Conservation (phyloP, 2,329 filamentous ascomycete species). For the Fusarium odoratissimum region DNA sequence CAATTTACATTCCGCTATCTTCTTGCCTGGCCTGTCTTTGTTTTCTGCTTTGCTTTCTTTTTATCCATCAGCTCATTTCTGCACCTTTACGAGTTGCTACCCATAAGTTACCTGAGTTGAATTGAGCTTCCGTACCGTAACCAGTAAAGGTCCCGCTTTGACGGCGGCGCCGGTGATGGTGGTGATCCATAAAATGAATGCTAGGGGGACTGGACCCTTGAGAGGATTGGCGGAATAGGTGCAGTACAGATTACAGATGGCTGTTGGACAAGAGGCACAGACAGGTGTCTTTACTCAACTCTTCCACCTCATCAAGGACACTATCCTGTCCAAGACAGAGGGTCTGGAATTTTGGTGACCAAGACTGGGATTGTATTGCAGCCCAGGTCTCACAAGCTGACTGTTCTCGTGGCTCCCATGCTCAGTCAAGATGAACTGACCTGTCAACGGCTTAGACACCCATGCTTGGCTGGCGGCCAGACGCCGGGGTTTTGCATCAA, state of each 20-base stretch:
- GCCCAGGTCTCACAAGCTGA: slow-evolving; percentile 34
- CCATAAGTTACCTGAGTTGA: not conserved
- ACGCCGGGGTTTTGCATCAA: slow-evolving; percentile 36
- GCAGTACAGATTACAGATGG: slow-evolving; percentile 20
- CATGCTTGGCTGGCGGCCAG: slow-evolving; percentile 33
- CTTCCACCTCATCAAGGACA: not conserved
- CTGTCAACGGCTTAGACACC: slow-evolving; percentile 38
- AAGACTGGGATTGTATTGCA: slow-evolving; percentile 6
- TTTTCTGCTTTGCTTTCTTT: slow-evolving; percentile 8
- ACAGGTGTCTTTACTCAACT: not conserved
- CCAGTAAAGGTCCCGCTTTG: slow-evolving; percentile 19
- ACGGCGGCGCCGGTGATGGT: slow-evolving; percentile 28
- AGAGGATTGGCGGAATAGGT: slow-evolving; percentile 38
- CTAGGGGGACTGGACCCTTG: slow-evolving; percentile 15
- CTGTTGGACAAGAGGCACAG: slow-evolving; percentile 14
- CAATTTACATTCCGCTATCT: slow-evolving; percentile 25
- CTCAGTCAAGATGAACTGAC: slow-evolving; percentile 30
- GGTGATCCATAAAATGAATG: slow-evolving; percentile 11
- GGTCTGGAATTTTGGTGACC: slow-evolving; percentile 12
- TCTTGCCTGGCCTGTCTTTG: not conserved
- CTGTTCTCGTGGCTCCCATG: slow-evolving; percentile 46
- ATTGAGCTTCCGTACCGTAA: slow-evolving; percentile 12
- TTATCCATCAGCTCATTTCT: slow-evolving; percentile 38
- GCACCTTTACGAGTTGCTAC: slow-evolving; percentile 30
- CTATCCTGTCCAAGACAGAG: slow-evolving; percentile 12